Evolutionary conservation across 306 rosid genomes (phyloP), one percentile per base, ranked within the genome.

Genomic region (Sindora glabra): DNA sequence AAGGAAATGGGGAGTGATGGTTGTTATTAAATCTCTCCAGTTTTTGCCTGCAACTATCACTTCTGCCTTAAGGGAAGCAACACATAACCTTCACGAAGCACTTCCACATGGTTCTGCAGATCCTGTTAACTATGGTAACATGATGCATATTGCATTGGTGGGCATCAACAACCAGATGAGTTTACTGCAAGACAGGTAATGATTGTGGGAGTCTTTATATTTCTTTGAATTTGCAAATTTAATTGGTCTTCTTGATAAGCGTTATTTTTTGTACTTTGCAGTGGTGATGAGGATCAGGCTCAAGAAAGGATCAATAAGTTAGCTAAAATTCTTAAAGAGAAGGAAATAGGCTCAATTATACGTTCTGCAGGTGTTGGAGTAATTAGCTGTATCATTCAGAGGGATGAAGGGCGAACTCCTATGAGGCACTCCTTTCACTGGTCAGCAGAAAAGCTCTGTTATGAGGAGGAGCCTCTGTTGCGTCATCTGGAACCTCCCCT

Each of bases 341-440:
- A 76, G 77, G 99, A 83, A 74, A 72, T 89, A 50, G 90, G 90
- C 46, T 83, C 90, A 26, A 77, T 74, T 63, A 69, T 89, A 39
- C 83, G 67, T 23, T 54, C 75, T 62, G 83, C 90, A 32, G 99
- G 96, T 73, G 95, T 92, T 57, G 87, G 86, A 26, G 94, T 80
- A 58, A 86, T 92, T 65, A 92, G 96, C 70, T 92, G 99, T 64
- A 92, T 92, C 66, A 86, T 92, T 62, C 99, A 86, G 73, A 92
- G 99, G 75, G 95, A 92, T 78, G 99, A 92, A 78, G 99, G 99
- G 61, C 88, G 99, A 53, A 68, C 99, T 29, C 99, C 99, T 15
- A 92, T 92, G 96, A 88, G 99, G 83, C 99, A 92, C 83, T 92
- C 99, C 58, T 89, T 92, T 74, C 94, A 89, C 78, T 89, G 95